Base-by-base conservation (phyloP, 257 asterid genomes). In the Coffea eugenioides region DNA sequence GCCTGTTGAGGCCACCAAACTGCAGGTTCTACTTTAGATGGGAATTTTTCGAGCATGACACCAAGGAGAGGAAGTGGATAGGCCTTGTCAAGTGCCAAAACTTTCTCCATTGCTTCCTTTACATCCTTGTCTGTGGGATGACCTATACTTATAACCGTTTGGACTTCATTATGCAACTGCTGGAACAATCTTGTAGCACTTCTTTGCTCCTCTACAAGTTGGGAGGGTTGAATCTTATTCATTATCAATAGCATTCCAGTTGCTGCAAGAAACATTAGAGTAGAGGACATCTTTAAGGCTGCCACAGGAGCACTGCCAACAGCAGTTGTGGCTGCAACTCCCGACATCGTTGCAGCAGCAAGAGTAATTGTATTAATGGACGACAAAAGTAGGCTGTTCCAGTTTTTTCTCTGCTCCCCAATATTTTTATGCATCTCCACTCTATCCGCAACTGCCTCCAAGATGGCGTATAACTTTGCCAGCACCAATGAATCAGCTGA, bases 151-250 rank as follows among this genome's bases (percentile, higher is more conserved):
- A 92, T 11, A 5, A 82, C 75, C 3, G 90, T 89, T 77, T 80
- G 73, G 3, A 94, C 86, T 54, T 90, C 91, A 36, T 73, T 84
- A 12, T 80, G 83, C 14, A 92, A 84, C 73, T 92, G 92, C 76
- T 86, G 83, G 83, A 94, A 91, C 65, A 91, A 83, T 80, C 97
- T 89, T 5, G 76, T 61, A 0, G 95, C 97, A 52, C 87, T 92
- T 41, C 97, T 45, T 39, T 94, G 98, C 73, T 94, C 98, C 61
- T 94, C 97, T 0, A 91, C 96, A 0, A 92, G 92, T 82, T 94
- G 98, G 27, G 94, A 90, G 2, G 98, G 95, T 78, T 93, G 98
- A 61, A 90, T 86, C 51, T 89, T 81, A 54, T 87, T 87, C 65
- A 83, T 76, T 14, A 87, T 71, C 4, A 62, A 7, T 48, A 87